phyloP scores from a whole-genome alignment of 2,329 filamentous ascomycete species.

The Triangularia setosa region DNA sequence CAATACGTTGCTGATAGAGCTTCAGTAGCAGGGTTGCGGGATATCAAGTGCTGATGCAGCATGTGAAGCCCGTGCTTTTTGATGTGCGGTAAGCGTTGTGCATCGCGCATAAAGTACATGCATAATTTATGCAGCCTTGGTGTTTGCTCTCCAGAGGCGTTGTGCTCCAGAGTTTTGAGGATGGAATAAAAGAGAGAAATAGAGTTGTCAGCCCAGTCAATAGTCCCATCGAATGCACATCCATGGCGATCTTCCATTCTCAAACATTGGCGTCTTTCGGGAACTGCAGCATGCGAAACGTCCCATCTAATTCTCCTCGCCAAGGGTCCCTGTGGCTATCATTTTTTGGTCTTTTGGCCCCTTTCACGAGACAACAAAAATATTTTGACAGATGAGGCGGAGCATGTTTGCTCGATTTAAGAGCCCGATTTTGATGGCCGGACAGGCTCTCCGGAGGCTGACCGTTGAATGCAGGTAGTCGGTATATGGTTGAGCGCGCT shows the following conservation, averaged over 20 bases:
- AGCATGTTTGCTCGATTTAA: not conserved
- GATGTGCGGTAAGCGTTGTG: too few species aligned
- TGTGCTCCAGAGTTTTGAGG: not conserved
- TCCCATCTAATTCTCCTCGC: not conserved
- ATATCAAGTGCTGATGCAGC: too few species aligned
- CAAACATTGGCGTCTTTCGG: constrained; percentile 5
- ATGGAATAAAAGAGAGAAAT: not conserved
- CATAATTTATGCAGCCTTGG: too few species aligned
- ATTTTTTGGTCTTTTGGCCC: not conserved
- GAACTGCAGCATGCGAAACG: constrained; percentile 3
- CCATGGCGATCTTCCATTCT: constrained; percentile 3
- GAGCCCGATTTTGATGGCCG: not conserved
- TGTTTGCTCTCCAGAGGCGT: too few species aligned
- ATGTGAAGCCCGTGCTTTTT: too few species aligned
- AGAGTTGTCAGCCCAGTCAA: not conserved
- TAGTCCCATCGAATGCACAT: not conserved
- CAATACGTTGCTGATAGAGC: too few species aligned
- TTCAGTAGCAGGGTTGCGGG: too few species aligned
- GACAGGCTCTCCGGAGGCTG: not conserved
- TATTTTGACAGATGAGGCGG: not conserved
- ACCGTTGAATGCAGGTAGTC: not conserved
- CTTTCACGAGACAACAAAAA: not conserved
- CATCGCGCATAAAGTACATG: too few species aligned
- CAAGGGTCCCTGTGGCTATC: not conserved
- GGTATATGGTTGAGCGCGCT: not conserved